Conservation (phyloP, 2,329 filamentous ascomycete genomes). For the Neopestalotiopsis clavispora region DNA sequence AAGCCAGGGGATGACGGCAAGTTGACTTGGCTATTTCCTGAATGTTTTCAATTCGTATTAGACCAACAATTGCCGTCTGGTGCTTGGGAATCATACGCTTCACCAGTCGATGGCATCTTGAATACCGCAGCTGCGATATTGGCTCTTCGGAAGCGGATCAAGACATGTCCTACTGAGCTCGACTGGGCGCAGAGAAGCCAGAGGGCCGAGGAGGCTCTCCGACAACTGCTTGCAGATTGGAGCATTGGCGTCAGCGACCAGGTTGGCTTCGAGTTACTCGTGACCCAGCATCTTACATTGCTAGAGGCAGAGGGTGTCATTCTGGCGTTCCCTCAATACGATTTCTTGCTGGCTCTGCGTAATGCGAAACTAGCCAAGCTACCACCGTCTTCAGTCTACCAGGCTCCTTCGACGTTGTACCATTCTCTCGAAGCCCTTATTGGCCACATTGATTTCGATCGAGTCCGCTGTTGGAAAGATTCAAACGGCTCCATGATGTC, state of each 20-base stretch:
- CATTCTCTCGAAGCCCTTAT: constrained; percentile 43
- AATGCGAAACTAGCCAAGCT: constrained; percentile 28
- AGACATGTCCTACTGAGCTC: background rate
- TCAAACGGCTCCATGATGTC: background rate
- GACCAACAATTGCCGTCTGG: background rate
- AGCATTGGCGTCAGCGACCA: background rate
- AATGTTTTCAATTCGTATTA: background rate
- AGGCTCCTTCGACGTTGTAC: constrained; percentile 28
- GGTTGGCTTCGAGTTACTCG: background rate
- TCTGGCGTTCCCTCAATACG: constrained; percentile 21
- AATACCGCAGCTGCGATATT: constrained; percentile 10
- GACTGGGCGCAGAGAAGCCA: background rate
- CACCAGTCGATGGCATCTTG: constrained; percentile 9
- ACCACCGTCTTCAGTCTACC: constrained; percentile 28
- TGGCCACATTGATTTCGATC: constrained; percentile 38
- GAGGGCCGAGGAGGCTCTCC: background rate
- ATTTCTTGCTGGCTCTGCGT: constrained; percentile 20
- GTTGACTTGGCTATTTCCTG: background rate
- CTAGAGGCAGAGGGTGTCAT: background rate
- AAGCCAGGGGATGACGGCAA: background rate
- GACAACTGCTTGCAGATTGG: background rate
- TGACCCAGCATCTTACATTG: background rate
- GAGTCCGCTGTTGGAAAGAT: background rate
- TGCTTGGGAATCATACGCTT: background rate
- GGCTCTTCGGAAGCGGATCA: constrained; percentile 8